Base-by-base conservation (phyloP, 495 filamentous ascomycete species). In the Eremomyces bilateralis region DNA sequence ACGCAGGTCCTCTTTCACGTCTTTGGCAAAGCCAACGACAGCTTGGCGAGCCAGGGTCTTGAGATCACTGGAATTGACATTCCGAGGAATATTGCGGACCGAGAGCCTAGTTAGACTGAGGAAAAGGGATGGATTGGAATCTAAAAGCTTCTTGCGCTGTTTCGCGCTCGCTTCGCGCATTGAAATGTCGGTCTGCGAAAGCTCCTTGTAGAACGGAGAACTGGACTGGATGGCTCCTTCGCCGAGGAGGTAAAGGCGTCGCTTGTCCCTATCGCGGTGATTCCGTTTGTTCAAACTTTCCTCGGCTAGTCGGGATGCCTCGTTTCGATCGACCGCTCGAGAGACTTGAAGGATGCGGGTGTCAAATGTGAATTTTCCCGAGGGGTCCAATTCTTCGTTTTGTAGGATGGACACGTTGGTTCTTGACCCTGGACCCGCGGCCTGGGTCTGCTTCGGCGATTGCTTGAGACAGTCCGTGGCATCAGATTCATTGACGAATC, bases 81-180 rank as follows among this genome's bases (percentile, higher is more conserved):
- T 73, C 36, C 74, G 71, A 4, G 88, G 90, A 16, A 99, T 65
- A 47, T 99, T 99, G 40, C 88, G 81, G 33, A 99, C 60, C 0
- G 83, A 80, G n/a, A 99, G 70, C 41, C 88, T 80, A 8, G 83
- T 93, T 15, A 99, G 61, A 47, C 75, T 83, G 33, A 99, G 59
- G 52, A 95, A 80, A 11, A 99, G 66, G 21, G 70, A 71, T 0
- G 90, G 88, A 53, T 95, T 94, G 48, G 65, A 72, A 56, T 91
- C 71, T 47, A 95, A 80, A 35, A 95, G 65, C 36, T 69, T 74
- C 55, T 90, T 81, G 19, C 88, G 76, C 50, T 95, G 88, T 48
- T 73, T 82, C 38, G 66, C 69, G 44, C 79, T 88, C 32, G 83
- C 68, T 50, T 94, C 84, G 27, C 88, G 68, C 63, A 94, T 75